A percentile compares a stretch with the other conserved stretches of the same genome.
Conservation (phyloP, 2,329 filamentous ascomycete species). For the Hypoxylon sp. region DNA sequence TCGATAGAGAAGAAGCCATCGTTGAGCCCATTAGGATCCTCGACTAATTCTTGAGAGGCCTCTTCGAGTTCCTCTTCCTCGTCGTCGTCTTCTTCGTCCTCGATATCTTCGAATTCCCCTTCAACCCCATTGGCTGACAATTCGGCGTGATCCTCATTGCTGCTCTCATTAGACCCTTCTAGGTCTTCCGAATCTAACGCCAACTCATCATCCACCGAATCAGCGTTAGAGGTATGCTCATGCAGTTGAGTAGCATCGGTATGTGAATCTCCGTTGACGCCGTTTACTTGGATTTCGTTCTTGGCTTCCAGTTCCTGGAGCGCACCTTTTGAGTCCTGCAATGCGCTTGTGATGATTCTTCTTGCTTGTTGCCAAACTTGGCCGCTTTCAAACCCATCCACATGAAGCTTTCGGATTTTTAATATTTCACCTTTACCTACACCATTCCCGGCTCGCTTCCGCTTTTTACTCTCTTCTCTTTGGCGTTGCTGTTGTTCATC, state of each 20-base stretch:
- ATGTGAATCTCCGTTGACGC: constrained; percentile 56
- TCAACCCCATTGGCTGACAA: constrained; percentile 49
- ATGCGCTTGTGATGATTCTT: constrained; percentile 77
- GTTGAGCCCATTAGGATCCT: constrained; percentile 88
- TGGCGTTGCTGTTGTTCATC: constrained; percentile 79
- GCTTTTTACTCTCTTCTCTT: constrained; percentile 79
- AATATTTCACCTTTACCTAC: constrained; percentile 68
- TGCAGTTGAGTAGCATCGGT: constrained; percentile 57
- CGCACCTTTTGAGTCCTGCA: constrained; percentile 64
- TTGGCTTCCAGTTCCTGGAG: constrained; percentile 66
- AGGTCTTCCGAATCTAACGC: constrained; percentile 54
- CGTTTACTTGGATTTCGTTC: constrained; percentile 69
- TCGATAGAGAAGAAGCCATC: constrained; percentile 99
- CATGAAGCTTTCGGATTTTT: constrained; percentile 85
- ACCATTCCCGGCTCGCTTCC: constrained; percentile 73
- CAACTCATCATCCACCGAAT: constrained; percentile 47
- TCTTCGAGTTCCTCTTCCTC: constrained; percentile 65
- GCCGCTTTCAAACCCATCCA: constrained; percentile 87
- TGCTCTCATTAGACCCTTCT: constrained; percentile 53
- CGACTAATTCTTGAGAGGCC: constrained; percentile 69
- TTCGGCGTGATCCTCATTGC: constrained; percentile 50
- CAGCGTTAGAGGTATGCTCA: constrained; percentile 55
- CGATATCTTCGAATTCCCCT: constrained; percentile 55
- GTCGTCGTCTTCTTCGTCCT: constrained; percentile 60
- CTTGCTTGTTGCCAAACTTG: constrained; percentile 97